Conservation (phyloP, 2,329 filamentous ascomycete species). For the Periconia digitata region DNA sequence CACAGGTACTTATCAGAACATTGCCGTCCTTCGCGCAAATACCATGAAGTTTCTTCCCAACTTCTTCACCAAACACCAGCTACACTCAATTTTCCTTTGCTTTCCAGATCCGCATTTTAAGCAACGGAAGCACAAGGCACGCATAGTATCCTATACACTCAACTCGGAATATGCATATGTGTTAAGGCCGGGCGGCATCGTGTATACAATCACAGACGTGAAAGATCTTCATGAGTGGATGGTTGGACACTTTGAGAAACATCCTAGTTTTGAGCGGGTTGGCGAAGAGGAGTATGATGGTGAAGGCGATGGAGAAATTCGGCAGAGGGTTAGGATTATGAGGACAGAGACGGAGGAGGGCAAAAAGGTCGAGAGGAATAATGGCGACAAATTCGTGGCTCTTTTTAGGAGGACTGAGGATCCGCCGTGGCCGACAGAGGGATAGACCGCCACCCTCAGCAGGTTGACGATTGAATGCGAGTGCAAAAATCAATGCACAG, state of each 20-base stretch:
- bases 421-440: constrained; percentile 65
- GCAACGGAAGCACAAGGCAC: constrained; percentile 91
- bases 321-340: constrained; percentile 76
- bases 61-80: constrained; percentile 80
- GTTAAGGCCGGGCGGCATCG: constrained; percentile 76
- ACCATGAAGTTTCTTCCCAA: constrained; percentile 99
- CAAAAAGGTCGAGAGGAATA: constrained; percentile 92
- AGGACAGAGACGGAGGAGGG: constrained; percentile 88
- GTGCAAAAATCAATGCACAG: no score
- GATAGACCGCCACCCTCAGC: no score
- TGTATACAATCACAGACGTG: constrained; percentile 98
- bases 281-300: constrained; percentile 62
- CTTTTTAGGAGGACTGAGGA: constrained; percentile 81
- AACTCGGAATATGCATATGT: constrained; percentile 94
- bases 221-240: constrained; percentile 94
- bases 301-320: constrained; percentile 66
- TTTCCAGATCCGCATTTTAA: constrained; percentile 99
- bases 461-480: no score
- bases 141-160: constrained; percentile 86
- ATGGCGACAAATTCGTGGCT: constrained; percentile 87
- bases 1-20: constrained; percentile 72
- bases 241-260: constrained; percentile 77
- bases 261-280: constrained; percentile 78
- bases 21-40: constrained; percentile 86
- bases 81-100: constrained; percentile 93